phyloP scores from a whole-genome alignment of 768 basidiomycete species.

The Exsudoporus frostii region DNA sequence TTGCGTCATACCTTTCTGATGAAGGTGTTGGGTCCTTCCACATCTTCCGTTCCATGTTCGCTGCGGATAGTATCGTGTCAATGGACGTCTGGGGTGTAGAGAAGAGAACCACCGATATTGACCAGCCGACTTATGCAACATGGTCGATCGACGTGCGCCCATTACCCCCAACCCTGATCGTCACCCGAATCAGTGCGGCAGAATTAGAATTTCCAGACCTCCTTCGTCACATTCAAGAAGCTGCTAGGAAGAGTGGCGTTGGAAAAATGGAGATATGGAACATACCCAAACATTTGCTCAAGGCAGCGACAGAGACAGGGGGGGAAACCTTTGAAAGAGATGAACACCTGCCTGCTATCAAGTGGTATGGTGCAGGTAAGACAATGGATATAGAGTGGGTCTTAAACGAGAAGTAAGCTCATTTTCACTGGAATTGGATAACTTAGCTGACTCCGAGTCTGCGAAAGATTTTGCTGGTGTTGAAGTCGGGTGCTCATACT shows the following conservation, averaged over 20 bases:
- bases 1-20: conserved; percentile 42
- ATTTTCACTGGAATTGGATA: not conserved
- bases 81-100: conserved; percentile 22
- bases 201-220: conserved; percentile 34
- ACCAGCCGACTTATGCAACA: conserved; percentile 33
- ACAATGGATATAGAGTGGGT: conserved; percentile 40
- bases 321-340: conserved; percentile 33
- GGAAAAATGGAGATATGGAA: conserved; percentile 48
- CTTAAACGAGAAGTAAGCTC: conserved; percentile 46
- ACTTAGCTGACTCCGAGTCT: not conserved
- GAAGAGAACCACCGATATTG: conserved; percentile 1
- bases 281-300: conserved; percentile 34
- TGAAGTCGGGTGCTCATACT: conserved; percentile 12
- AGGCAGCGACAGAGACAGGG: conserved; percentile 27
- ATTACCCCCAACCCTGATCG: conserved; percentile 34
- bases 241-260: conserved; percentile 35
- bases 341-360: conserved; percentile 43
- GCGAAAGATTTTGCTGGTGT: conserved; percentile 41
- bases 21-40: conserved; percentile 49
- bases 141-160: conserved; percentile 43
- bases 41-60: conserved; percentile 32
- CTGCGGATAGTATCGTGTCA: conserved; percentile 5
- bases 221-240: conserved; percentile 33
- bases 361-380: conserved; percentile 46
- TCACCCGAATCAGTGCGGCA: conserved; percentile 41